A percentile compares a stretch with the other conserved stretches of the same genome.
Conservation (phyloP, 805 yeast species). For the Kodamaea nitidulidarum region DNA sequence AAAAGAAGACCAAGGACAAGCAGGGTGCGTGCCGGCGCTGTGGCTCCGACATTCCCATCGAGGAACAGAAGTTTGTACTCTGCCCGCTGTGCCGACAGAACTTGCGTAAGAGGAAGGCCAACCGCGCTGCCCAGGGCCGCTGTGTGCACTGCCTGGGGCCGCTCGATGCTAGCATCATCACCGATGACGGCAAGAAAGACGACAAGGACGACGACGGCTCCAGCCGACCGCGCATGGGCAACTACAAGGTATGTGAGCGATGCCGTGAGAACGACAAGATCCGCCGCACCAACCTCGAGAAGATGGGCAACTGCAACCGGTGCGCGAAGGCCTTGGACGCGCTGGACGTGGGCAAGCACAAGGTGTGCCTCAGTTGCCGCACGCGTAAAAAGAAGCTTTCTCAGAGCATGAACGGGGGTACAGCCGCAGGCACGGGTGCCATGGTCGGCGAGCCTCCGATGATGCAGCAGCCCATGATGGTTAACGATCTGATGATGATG, state of each 20-base stretch:
- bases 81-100: conserved; percentile 59
- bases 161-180: conserved; percentile 36
- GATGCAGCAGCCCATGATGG: conserved; percentile 3
- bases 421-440: conserved; percentile 2
- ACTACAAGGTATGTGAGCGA: conserved; percentile 60
- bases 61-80: conserved; percentile 49
- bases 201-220: conserved; percentile 15
- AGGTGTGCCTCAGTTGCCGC: conserved; percentile 55
- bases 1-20: conserved; percentile 53
- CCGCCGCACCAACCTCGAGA: conserved; percentile 53
- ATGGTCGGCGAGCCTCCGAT: conserved; percentile 1
- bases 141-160: conserved; percentile 71
- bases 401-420: conserved; percentile 10
- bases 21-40: conserved; percentile 64
- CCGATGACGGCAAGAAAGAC: conserved; percentile 20
- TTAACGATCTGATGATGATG: conserved; percentile 3
- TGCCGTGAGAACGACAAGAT: conserved; percentile 60
- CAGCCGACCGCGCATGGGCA: conserved; percentile 21
- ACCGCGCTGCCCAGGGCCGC: conserved; percentile 57
- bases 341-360: conserved; percentile 47
- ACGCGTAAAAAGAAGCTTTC: conserved; percentile 44
- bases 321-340: conserved; percentile 50
- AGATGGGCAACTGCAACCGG: conserved; percentile 57
- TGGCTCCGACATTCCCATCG: conserved; percentile 50
- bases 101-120: conserved; percentile 52